phyloP scores from a whole-genome alignment of 495 filamentous ascomycete genomes.

The Xanthoparmelia taractica region DNA sequence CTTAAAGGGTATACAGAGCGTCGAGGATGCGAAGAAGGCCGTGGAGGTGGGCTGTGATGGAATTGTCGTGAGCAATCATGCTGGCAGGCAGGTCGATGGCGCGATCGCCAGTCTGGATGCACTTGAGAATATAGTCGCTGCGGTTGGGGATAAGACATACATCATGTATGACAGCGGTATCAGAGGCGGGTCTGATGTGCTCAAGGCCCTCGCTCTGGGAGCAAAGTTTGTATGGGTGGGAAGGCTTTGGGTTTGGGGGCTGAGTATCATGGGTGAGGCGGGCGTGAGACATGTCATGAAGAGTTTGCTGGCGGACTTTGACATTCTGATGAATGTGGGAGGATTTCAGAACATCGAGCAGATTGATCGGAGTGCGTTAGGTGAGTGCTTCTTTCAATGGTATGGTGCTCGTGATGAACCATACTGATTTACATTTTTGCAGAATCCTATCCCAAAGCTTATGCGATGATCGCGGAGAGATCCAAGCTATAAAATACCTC shows the following conservation, averaged over 20 bases:
- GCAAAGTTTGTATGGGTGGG: constrained; percentile 60
- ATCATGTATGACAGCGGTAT: constrained; percentile 60
- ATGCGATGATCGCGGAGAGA: constrained; percentile 39
- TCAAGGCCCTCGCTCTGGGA: constrained; percentile 56
- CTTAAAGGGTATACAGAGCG: constrained; percentile 51
- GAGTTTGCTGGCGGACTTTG: constrained; percentile 56
- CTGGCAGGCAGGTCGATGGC: constrained; percentile 56
- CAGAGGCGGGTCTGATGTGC: constrained; percentile 48
- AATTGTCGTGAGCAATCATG: constrained; percentile 55
- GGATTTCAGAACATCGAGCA: constrained; percentile 50
- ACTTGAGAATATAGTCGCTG: constrained; percentile 55
- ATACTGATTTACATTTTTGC: constrained; percentile 6
- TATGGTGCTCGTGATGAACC: background rate
- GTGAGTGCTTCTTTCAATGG: constrained; percentile 24
- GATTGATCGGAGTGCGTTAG: constrained; percentile 39
- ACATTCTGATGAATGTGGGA: constrained; percentile 59
- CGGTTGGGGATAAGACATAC: constrained; percentile 43
- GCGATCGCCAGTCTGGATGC: constrained; percentile 56
- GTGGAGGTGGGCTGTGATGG: constrained; percentile 49
- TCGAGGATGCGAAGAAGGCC: constrained; percentile 46
- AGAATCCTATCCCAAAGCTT: constrained; percentile 41
- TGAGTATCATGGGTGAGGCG: constrained; percentile 52
- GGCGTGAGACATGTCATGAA: constrained; percentile 60
- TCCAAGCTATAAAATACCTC: constrained; percentile 22
- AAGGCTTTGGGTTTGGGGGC: constrained; percentile 54